Base-by-base conservation (phyloP, 169 alveolate species). In the Toxoplasma gondii region DNA sequence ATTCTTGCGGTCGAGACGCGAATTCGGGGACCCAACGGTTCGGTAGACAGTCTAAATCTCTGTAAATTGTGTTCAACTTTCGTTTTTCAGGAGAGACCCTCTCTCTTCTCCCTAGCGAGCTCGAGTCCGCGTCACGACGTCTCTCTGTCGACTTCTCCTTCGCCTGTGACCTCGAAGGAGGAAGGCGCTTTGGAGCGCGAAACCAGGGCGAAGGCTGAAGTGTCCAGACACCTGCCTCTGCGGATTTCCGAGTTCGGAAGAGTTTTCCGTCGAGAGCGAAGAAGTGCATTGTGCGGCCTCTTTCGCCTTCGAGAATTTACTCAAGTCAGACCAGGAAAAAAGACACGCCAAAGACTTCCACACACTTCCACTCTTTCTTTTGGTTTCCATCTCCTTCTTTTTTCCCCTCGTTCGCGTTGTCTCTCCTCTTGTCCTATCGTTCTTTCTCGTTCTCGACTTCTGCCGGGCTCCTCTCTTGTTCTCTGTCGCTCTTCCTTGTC, bases 181-280 rank as follows among this genome's bases (percentile, higher is more conserved):
- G 58, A 4, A 64, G 74, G 34, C 9, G 74, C 74, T 64, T 16
- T 31, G 74, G 74, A 64, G 74, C 4, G 4, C 29, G 74, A 64
- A 16, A 31, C 4, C 9, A 27, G n/a, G n/a, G 24, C 74, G 74
- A 7, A 64, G 74, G 7, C 34, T 64, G 86, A 38, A 45, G 43
- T 78, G 86, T 78, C 39, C n/a, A 19, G 86, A 78, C 86, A 78
- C 44, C 98, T 99, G 80, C 99, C 99, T 4, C 83, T 99, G 43
- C 98, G 99, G 96, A 96, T 98, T 96, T 99, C 99, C 17, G 99
- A 99, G 94, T 99, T 99, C 95, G 99, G 99, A 0, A 99, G 99
- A 29, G 97, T 99, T 49, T 99, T 99, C 95, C 98, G 99, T 96
- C 99, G 99, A 95, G 99, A 99, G 97, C 97, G 99, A 54, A 96